Evolutionary conservation across 2,329 filamentous ascomycete genomes (phyloP), one percentile per base, ranked within the genome.

Genomic region (Colletotrichum sidae): DNA sequence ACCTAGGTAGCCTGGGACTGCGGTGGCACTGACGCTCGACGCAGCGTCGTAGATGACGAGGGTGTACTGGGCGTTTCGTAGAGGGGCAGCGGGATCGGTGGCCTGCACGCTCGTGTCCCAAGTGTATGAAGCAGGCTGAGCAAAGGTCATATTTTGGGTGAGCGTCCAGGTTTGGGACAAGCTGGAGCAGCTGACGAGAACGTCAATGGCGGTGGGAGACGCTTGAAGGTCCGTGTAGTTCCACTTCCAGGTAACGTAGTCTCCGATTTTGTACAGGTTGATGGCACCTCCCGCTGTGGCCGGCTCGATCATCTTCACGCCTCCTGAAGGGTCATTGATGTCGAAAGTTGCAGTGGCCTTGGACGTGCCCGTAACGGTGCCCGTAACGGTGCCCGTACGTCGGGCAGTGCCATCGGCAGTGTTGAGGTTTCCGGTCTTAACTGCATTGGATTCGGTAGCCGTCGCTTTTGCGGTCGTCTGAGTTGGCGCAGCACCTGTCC

Each of bases 151-250:
- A 78, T 90, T 90, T 72, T 81, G 78, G 3, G 88, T 88, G 49
- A 91, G 79, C 13, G 88, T 90, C 79, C 85, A 90, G 2, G 86
- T 84, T 66, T 81, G 79, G 17, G 79, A 75, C 49, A 81, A 84
- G 8, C 74, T 74, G 45, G 83, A 83, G 78, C 85, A 88, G 69
- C 84, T 86, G 39, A 87, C 80, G 62, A 89, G 74, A 12, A 90
- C 79, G 68, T 90, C 86, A 62, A 91, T 72, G 45, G 86, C 88
- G 3, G 85, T 87, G 2, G 88, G 88, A 1, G 80, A 84, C 34
- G 78, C 86, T 60, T 82, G 79, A 37, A 91, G 75, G 49, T 83
- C 84, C 4, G 88, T 90, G 78, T 90, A 90, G 77, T 90, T 90
- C 87, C 88, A 91, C 51, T 77, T 82, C 76, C 86, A 88, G 12